These are phyloP conservation scores for Euphorbia pulcherrima DNA, from an alignment of 345 rosid species.

Conservation along the genomic window DNA sequence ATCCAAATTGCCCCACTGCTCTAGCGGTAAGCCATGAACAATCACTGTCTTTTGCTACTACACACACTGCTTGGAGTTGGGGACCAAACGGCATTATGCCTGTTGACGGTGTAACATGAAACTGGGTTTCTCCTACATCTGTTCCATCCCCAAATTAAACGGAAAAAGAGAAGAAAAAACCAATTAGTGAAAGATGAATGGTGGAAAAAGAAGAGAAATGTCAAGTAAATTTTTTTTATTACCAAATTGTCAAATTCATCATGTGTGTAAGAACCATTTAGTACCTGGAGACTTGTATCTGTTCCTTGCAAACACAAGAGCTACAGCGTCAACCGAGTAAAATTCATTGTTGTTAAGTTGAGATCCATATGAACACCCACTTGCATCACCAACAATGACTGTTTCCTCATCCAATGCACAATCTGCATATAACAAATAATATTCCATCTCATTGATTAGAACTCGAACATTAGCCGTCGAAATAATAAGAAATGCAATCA, in stretches of 20 bases:
- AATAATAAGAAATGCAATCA: not conserved
- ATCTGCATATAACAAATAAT: slow-evolving; percentile 24
- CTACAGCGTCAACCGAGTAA: slow-evolving; percentile 29
- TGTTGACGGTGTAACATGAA: slow-evolving; percentile 30
- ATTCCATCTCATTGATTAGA: not conserved
- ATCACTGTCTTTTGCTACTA: slow-evolving; percentile 8
- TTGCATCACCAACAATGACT: slow-evolving; percentile 40
- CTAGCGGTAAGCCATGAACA: slow-evolving; percentile 31
- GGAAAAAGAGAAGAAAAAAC: not conserved
- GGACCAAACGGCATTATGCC: slow-evolving; percentile 48
- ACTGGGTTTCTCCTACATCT: slow-evolving; percentile 36
- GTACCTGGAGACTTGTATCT: slow-evolving; percentile 30
- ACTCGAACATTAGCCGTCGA: not conserved
- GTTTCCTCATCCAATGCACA: slow-evolving; percentile 36
- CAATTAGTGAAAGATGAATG: not conserved
- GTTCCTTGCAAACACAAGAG: slow-evolving; percentile 45
- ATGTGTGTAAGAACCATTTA: not conserved
- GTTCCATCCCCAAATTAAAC: not conserved
- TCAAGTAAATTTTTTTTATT: no score
- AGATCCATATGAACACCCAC: slow-evolving; percentile 17
- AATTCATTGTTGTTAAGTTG: not conserved
- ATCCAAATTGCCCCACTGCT: slow-evolving; percentile 26
- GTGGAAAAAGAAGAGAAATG: no score
- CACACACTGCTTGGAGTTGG: slow-evolving; percentile 29
- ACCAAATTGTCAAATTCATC: no score